Base-by-base conservation (phyloP, 73 alveolate genomes). In the Breviolum minutum region DNA sequence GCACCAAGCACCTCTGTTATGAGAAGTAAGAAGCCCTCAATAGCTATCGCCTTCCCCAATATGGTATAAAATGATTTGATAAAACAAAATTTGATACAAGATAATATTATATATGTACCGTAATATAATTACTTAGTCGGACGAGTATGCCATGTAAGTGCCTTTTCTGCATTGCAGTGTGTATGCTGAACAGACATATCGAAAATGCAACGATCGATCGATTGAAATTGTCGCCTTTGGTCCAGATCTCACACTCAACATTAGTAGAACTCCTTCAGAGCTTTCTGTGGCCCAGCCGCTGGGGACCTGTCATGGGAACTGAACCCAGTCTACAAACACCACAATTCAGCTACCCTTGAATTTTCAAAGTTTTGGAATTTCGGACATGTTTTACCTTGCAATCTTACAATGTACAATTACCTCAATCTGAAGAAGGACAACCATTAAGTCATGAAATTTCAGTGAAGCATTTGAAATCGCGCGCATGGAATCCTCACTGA, bases 241-340 rank as follows among this genome's bases (percentile, higher is more conserved):
- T 30, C 95, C 95, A 7, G 95, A 68, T 17, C 86, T 32, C 80
- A 88, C 86, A 60, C 95, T 88, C 27, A 88, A 60, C 8, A 54
- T 63, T 54, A 88, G 61, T 8, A 88, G 30, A 17, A 70, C 73
- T 24, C 95, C 95, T 12, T 88, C 95, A 26, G 95, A 24, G 69
- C 26, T 16, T 22, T 88, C 95, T 8, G 80, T 32, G 71, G 86
- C 95, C 95, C 95, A 88, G 63, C 81, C 29, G 4, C 30, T 30
- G 40, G 1, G 81, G 26, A 22, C 63, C 62, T 30, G 63, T 17
- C 63, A 30, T 40, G 54, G 54, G 54, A 40, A 40, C 54, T 40
- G 54, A 40, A 40, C 54, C 54, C n/a, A n/a, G n/a, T n/a, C 54
- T 40, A 40, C 54, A 40, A 40, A 40, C 54, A 40, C 54, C 54